phyloP scores from a whole-genome alignment of 2,329 filamentous ascomycete genomes.

The Zasmidium citrigriseum region DNA sequence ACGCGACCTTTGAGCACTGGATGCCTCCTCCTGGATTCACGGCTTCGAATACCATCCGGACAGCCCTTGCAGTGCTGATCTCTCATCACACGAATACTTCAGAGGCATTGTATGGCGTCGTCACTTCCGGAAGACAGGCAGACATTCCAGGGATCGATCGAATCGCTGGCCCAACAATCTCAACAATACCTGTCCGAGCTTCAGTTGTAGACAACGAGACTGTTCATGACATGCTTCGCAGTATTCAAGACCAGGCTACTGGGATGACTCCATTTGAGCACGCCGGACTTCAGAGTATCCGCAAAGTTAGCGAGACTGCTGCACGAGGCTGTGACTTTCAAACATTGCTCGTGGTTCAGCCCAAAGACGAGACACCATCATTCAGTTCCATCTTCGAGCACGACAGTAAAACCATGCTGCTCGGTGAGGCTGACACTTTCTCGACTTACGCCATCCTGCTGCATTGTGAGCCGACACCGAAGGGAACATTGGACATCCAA shows the following conservation, averaged over 20 bases:
- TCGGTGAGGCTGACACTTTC: not conserved
- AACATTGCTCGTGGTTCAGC: constrained; percentile 6
- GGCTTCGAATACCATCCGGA: constrained; percentile 11
- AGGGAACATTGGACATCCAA: not conserved
- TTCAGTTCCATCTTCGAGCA: not conserved
- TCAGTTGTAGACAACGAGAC: constrained; percentile 6
- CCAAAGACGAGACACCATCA: not conserved
- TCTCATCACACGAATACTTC: constrained; percentile 3
- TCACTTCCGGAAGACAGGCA: constrained; percentile 29
- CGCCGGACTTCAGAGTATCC: constrained; percentile 39
- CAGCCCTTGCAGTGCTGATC: constrained; percentile 13
- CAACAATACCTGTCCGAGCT: constrained; percentile 41
- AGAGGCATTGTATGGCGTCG: constrained; percentile 16
- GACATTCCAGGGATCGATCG: constrained; percentile 24
- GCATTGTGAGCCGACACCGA: not conserved
- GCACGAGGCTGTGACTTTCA: constrained; percentile 50
- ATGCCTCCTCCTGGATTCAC: constrained; percentile 15
- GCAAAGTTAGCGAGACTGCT: constrained; percentile 51
- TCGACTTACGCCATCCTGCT: constrained; percentile 16
- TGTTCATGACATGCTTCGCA: not conserved
- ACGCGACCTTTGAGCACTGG: constrained; percentile 15
- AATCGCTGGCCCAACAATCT: constrained; percentile 37
- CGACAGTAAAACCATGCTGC: not conserved
- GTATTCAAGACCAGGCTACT: constrained; percentile 1
- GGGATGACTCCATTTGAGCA: constrained; percentile 31